Base-by-base conservation (phyloP, 2,329 filamentous ascomycete species). In the Xylariaceae sp. region DNA sequence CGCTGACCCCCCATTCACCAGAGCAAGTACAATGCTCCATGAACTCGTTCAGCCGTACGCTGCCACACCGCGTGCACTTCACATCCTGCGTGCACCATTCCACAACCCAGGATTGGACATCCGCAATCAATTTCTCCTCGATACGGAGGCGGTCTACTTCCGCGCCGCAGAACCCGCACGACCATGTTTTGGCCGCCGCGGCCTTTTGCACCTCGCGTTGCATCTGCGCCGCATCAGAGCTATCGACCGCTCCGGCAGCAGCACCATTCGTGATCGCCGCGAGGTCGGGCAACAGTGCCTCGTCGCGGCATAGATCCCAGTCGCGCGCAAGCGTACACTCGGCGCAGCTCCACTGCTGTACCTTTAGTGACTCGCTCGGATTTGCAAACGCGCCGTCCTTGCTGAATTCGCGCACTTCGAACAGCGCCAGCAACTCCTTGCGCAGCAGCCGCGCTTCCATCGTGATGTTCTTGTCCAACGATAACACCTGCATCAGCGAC, bases 11-110 rank as follows among this genome's bases (percentile, higher is more conserved):
- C 93, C 93, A 98, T 44, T 78, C 77, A 3, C 93, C 93, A 47
- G 87, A 88, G 70, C 93, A 98, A 9, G 83, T 85, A 65, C 94
- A 98, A 64, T 97, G 90, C 63, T 96, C 91, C 82, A 93, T 89
- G 55, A 97, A 94, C 57, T 96, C 91, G 61, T 95, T 97, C 31
- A 87, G 74, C 59, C 89, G 73, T 30, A 95, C 65, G 53, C 88
- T 88, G 24, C 76, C 79, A 62, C 82, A 86, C 44, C 76, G 73
- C 22, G 57, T 61, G 52, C 93, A 98, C 65, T 89, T 89, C 43
- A 97, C 66, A 63, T 98, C 93, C 67, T 97, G 91, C 26, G 84
- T 87, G 48, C 81, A 76, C 90, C 94, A 98, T 54, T 85, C 81
- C 19, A 88, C 76, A 7, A 88, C 72, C 59, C 85, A 68, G 17